These are phyloP conservation scores for Carex cristatella DNA, from an alignment of 176 grass and related monocot species.

Conservation along the genomic window DNA sequence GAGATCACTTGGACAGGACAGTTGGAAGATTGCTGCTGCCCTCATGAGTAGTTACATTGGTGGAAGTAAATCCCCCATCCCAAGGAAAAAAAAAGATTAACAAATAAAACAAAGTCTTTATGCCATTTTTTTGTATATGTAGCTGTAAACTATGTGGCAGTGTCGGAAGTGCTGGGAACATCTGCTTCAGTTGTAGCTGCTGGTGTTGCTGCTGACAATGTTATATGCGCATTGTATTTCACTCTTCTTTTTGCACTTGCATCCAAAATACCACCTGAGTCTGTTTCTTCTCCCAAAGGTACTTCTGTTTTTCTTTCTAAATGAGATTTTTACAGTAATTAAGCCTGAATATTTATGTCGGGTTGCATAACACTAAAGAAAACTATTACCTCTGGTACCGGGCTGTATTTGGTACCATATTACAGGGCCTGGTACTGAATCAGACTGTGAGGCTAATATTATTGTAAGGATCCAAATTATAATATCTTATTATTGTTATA, in stretches of 20 bases:
- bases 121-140: neutral
- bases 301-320: neutral
- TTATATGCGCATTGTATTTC: conserved; percentile 82
- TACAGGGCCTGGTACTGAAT: neutral
- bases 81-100: neutral
- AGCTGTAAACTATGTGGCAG: conserved; percentile 82
- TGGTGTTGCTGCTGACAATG: conserved; percentile 83
- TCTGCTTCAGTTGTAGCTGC: conserved; percentile 68
- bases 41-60: conserved; percentile 98
- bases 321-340: neutral
- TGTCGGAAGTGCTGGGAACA: conserved; percentile 49
- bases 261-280: conserved; percentile 61
- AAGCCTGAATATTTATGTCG: neutral
- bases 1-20: conserved; percentile 73
- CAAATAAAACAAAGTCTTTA: neutral
- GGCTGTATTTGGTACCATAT: neutral
- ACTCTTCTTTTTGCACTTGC: conserved; percentile 64
- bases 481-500: neutral
- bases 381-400: neutral
- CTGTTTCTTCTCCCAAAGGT: conserved; percentile 33
- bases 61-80: conserved; percentile 40
- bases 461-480: neutral
- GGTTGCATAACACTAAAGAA: neutral
- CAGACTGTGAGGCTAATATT: neutral
- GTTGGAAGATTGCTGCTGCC: conserved; percentile 89